Conservation (phyloP, 2,329 filamentous ascomycete genomes). For the Calonectria pseudoreteaudii region DNA sequence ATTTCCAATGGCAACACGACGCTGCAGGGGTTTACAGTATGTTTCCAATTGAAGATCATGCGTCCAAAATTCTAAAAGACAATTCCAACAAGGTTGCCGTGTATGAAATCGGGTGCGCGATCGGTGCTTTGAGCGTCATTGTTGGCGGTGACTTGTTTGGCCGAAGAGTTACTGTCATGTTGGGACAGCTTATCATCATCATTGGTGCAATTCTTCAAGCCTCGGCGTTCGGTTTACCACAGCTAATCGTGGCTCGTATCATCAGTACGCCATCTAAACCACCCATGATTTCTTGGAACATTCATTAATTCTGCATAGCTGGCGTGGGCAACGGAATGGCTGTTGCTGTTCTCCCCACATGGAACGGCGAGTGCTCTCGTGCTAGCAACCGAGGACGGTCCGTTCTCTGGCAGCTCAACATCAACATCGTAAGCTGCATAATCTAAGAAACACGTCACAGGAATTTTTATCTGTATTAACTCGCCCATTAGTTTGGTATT, state of each 20-base stretch:
- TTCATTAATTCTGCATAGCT: background rate
- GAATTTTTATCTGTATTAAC: background rate
- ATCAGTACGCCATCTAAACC: background rate
- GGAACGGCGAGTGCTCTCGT: background rate
- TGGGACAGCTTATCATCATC: background rate
- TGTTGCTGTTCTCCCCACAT: background rate
- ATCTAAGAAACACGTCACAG: no score
- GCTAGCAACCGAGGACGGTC: background rate
- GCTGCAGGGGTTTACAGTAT: background rate
- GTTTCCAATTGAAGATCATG: background rate
- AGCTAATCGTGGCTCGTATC: background rate
- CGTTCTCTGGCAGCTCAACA: background rate
- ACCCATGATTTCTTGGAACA: no score
- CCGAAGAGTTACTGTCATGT: background rate
- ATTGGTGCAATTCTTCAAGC: conserved; percentile 1
- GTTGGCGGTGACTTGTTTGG: background rate
- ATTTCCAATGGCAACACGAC: background rate
- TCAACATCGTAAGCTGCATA: background rate
- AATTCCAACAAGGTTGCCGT: background rate
- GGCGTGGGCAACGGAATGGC: background rate
- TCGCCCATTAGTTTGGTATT: background rate
- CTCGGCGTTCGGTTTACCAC: background rate
- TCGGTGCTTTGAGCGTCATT: background rate
- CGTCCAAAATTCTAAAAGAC: background rate
- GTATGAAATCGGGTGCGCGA: background rate